Evolutionary conservation across 1,139 yeast genomes (phyloP).

Genomic region (Lodderomyces orthopsilosis): DNA sequence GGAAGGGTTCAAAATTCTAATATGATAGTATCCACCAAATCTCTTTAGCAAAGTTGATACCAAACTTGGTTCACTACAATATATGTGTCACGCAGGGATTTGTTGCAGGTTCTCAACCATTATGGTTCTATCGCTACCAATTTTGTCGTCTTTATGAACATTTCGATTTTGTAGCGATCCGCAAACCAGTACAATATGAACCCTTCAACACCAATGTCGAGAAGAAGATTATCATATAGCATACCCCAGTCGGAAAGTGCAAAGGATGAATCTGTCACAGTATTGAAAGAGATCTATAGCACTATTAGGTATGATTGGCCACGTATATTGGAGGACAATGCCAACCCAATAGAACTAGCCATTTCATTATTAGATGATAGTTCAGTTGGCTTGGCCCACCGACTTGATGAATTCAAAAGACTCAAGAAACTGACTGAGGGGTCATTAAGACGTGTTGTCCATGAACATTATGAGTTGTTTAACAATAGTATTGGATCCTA

Average conservation of each 20-base stretch:
- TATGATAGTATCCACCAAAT: too few species aligned
- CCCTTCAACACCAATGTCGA: slow-evolving; percentile 6
- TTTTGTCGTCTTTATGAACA: background rate
- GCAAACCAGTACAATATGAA: background rate
- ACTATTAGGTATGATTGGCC: slow-evolving; percentile 48
- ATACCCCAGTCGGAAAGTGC: slow-evolving; percentile 10
- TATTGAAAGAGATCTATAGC: slow-evolving; percentile 37
- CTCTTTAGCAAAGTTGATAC: too few species aligned
- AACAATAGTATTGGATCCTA: slow-evolving; percentile 80
- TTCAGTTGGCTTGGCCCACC: slow-evolving; percentile 83
- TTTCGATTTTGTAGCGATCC: background rate
- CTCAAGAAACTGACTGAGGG: slow-evolving; percentile 53
- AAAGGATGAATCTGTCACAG: slow-evolving; percentile 31
- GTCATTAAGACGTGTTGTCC: slow-evolving; percentile 68
- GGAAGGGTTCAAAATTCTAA: too few species aligned
- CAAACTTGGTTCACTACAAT: too few species aligned
- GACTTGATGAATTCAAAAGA: slow-evolving; percentile 55
- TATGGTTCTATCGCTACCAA: background rate
- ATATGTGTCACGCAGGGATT: too few species aligned
- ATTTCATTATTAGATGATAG: slow-evolving; percentile 78
- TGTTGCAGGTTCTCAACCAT: too few species aligned
- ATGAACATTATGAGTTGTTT: slow-evolving; percentile 81
- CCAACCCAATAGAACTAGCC: slow-evolving; percentile 85
- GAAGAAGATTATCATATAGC: slow-evolving; percentile 13
- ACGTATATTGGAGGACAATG: slow-evolving; percentile 31